Evolutionary conservation across 2,329 filamentous ascomycete species (phyloP).

Genomic region (Colletotrichum orchidophilum): DNA sequence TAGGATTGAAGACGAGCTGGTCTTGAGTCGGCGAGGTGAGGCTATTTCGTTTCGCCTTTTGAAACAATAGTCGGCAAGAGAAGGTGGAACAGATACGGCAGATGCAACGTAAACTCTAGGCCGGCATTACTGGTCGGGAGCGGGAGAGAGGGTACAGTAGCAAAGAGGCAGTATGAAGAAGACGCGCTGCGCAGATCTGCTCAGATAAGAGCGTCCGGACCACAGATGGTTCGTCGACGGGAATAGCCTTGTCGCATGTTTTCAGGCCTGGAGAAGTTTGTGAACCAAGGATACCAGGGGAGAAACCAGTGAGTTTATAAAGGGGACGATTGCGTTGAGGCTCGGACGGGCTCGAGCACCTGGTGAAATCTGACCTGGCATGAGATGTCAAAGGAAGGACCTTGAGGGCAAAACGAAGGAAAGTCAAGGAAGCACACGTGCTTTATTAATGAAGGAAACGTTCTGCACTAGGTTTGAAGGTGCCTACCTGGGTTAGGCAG

Average conservation of each 20-base stretch:
- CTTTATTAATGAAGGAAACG: neutral
- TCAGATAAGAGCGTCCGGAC: neutral
- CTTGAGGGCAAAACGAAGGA: neutral
- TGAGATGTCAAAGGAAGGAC: neutral
- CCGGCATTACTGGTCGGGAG: neutral
- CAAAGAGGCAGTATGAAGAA: neutral
- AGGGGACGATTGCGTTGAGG: neutral
- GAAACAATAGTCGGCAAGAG: neutral
- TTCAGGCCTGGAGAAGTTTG: neutral
- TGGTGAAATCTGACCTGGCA: neutral
- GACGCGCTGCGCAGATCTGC: neutral
- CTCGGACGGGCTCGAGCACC: conserved; percentile 23
- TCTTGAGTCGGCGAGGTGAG: neutral
- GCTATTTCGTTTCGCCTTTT: neutral
- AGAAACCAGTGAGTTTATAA: neutral
- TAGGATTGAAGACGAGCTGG: neutral
- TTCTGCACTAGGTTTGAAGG: neutral
- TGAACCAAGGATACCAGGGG: neutral
- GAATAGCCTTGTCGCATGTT: neutral
- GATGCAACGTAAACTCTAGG: neutral
- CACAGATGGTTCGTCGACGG: neutral
- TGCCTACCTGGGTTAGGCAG: too few relatives aligned
- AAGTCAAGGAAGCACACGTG: neutral
- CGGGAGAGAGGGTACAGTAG: neutral
- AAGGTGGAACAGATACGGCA: neutral